phyloP scores from a whole-genome alignment of 1,284 basidiomycete genomes.

The Apiotrichum montevideense region DNA sequence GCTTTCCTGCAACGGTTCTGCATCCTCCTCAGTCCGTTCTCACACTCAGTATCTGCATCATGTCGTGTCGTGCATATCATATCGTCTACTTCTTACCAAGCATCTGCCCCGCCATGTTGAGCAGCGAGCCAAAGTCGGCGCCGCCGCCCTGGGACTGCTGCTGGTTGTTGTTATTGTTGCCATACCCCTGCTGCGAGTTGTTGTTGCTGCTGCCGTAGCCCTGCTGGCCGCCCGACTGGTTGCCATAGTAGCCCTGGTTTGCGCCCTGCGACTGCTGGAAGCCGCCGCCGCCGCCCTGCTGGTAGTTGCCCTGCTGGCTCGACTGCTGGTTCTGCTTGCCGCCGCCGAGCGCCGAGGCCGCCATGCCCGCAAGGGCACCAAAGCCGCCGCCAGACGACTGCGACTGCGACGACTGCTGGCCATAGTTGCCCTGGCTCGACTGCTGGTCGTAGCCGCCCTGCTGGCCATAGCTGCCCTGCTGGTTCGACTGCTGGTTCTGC shows the following conservation, averaged over 20 bases:
- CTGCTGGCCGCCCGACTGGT: neutral
- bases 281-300: neutral
- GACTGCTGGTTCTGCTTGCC: neutral
- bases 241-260: neutral
- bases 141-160: neutral
- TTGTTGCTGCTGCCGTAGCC: neutral
- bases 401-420: neutral
- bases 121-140: neutral
- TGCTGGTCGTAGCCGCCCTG: neutral
- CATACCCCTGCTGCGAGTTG: neutral
- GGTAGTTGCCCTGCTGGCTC: neutral
- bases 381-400: neutral
- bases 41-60: too few species aligned
- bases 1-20: too few species aligned
- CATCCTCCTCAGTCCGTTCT: too few species aligned
- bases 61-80: too few species aligned
- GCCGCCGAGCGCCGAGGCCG: neutral
- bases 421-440: neutral
- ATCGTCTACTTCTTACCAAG: neutral
- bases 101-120: constrained; percentile 1
- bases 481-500: neutral
- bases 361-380: neutral
- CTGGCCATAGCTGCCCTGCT: neutral
- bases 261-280: neutral
- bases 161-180: neutral